A percentile compares a stretch with the other conserved stretches of the same genome.
Conservation (phyloP, 257 asterid species). For the Gentiana macrophylla region DNA sequence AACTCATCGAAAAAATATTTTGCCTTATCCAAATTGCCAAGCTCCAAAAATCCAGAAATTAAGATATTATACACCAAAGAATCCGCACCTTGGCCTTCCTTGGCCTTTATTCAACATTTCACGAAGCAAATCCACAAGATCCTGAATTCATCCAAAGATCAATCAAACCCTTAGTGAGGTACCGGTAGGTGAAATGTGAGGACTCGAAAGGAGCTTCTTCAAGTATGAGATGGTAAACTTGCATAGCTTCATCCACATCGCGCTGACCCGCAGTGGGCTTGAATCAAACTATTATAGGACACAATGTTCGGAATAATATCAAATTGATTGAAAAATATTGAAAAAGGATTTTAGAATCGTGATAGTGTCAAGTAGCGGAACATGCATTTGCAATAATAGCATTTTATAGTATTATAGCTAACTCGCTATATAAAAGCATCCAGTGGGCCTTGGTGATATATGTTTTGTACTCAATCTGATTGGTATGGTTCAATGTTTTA, state of each 20-base stretch:
- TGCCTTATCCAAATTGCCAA: conserved; percentile 66
- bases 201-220: conserved; percentile 26
- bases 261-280: conserved; percentile 57
- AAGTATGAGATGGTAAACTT: conserved; percentile 38
- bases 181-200: no score
- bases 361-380: conserved; percentile 45
- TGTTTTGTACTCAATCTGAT: conserved; percentile 14
- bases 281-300: conserved; percentile 54
- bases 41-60: conserved; percentile 59
- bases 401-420: no score
- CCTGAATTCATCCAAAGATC: conserved; percentile 41
- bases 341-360: conserved; percentile 59
- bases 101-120: conserved; percentile 74
- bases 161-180: conserved; percentile 4
- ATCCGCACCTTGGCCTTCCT: conserved; percentile 53
- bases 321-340: conserved; percentile 74
- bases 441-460: no score
- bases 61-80: conserved; percentile 74
- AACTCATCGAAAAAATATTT: conserved; percentile 54
- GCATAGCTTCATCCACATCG: conserved; percentile 4
- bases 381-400: conserved; percentile 95
- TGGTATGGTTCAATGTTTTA: no score
- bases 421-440: no score
- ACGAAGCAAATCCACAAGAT: conserved; percentile 49
- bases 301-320: conserved; percentile 60